Percentiles rank a stretch among this genome's conserved stretches.
These are phyloP conservation scores for Xylaria sp. DNA, from an alignment of 2,329 filamentous ascomycete genomes.

Conservation along the genomic window DNA sequence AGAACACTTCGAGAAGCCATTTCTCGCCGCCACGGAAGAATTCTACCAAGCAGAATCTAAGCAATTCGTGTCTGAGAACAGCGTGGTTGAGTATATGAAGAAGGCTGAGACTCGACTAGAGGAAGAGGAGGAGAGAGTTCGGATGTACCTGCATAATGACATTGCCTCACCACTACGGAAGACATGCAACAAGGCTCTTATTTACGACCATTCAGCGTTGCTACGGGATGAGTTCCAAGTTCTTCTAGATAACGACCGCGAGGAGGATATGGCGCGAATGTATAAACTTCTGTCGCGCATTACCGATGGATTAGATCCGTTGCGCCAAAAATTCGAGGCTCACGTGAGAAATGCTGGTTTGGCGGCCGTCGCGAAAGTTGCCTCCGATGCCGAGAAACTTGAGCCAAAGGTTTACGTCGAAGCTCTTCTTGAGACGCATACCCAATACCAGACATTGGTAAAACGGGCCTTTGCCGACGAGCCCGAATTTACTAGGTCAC, in stretches of 20 bases:
- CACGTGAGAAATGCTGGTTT: slow-evolving; percentile 93
- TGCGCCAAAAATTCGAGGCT: slow-evolving; percentile 87
- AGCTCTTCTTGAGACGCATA: slow-evolving; percentile 92
- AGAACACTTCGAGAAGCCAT: slow-evolving; percentile 91
- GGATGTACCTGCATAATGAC: slow-evolving; percentile 90
- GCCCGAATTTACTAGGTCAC: slow-evolving; percentile 93
- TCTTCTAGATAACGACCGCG: slow-evolving; percentile 90
- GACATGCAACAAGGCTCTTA: slow-evolving; percentile 87
- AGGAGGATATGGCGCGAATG: slow-evolving; percentile 96
- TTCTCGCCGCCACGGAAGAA: slow-evolving; percentile 81
- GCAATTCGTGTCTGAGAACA: slow-evolving; percentile 95
- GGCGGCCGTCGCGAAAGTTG: slow-evolving; percentile 89
- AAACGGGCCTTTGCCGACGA: slow-evolving; percentile 94
- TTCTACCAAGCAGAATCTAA: slow-evolving; percentile 96
- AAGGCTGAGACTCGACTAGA: slow-evolving; percentile 91
- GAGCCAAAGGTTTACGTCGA: slow-evolving; percentile 98
- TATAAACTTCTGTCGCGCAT: slow-evolving; percentile 92
- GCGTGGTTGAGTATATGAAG: slow-evolving; percentile 99
- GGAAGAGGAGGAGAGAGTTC: slow-evolving; percentile 94
- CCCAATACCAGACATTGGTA: slow-evolving; percentile 90
- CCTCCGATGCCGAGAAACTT: slow-evolving; percentile 85
- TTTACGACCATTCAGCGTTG: slow-evolving; percentile 86
- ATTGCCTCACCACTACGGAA: slow-evolving; percentile 87
- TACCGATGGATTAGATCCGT: slow-evolving; percentile 88
- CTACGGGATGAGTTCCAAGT: slow-evolving; percentile 96